phyloP scores from a whole-genome alignment of 176 grass and related monocot genomes.

The Sorghum bicolor region Sorghum_bicolor_NCBIv3 NC_012870.2:67921501-67922000 shows the following conservation, averaged over 20 bases:
- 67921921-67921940: neutral
- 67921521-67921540: conserved; percentile 18
- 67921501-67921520: neutral
- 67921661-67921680: conserved; percentile 13
- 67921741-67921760: conserved; percentile 16
- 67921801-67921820: conserved; percentile 24
- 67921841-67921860: conserved; percentile 9
- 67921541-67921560: conserved; percentile 52
- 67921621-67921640: conserved; percentile 15
- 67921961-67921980: neutral
- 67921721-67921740: neutral
- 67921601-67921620: neutral
- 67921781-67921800: neutral
- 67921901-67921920: neutral
- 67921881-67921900: neutral
- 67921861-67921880: conserved; percentile 21
- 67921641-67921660: no score
- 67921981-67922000: neutral
- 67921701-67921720: conserved; percentile 34
- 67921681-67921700: conserved; percentile 16
- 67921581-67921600: conserved; percentile 30
- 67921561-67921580: conserved; percentile 45
- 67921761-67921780: neutral
- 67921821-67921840: conserved; percentile 25
- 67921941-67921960: neutral